Evolutionary conservation across 352 stramenopile genomes (phyloP), one percentile per base, ranked within the genome.

Genomic region (Saprolegnia diclina): DNA sequence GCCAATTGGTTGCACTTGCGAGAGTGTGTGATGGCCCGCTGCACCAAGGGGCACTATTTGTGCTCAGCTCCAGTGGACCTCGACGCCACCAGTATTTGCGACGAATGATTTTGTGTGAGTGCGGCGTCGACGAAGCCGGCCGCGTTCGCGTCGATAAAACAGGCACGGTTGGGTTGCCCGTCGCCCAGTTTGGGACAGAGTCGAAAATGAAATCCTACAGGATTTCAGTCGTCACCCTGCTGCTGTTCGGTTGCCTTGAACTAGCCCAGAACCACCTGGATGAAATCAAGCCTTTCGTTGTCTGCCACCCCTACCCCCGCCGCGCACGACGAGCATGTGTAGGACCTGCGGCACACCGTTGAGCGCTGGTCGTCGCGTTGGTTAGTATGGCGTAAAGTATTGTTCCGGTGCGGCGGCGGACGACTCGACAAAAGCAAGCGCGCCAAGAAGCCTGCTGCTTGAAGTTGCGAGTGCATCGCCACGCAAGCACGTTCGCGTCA

Each of bases 201-300:
- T 11, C 18, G 42, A n/a, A n/a, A n/a, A n/a, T 48, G 11, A 4
- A 48, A 14, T 48, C 18, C 42, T 7, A 48, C 42, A 48, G 42
- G 42, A 48, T 48, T 48, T 48, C 42, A 48, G 42, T n/a, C 42
- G 29, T 35, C 29, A 35, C 29, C 29, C 29, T 5, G 29, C 29
- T 35, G 42, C 42, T n/a, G 42, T 48, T 48, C 42, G 42, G 11
- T 48, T n/a, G 42, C 13, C 42, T 48, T 48, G 42, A 48, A 48
- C 42, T 48, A 48, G 42, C 42, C 42, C 13, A n/a, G 42, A 48
- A 48, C 42, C 42, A 48, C 42, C 42, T n/a, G 42, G 42, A 48
- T 48, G 42, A 48, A 48, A 48, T 48, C 42, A 48, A 48, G 42
- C 42, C 42, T 48, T 48, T 48, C 13, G 42, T 48, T 48, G 42